Percentiles rank a stretch among this genome's conserved stretches.
Evolutionary conservation across 169 alveolate genomes (phyloP).

Genomic region (Cryptosporidium andersoni): DNA sequence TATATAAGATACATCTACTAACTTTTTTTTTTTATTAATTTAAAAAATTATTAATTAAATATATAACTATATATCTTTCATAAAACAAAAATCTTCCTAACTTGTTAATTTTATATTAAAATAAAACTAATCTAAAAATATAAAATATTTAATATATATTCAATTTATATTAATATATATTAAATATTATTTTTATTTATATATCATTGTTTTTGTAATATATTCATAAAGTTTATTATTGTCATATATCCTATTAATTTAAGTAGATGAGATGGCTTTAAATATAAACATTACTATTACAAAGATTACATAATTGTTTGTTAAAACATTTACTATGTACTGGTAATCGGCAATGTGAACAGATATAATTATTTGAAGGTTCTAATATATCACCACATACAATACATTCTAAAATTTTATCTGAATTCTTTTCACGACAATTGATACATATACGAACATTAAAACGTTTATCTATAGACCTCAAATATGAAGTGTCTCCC

Average conservation of each 20-base stretch:
- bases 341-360: conserved; percentile 43
- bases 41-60: background rate
- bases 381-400: conserved; percentile 16
- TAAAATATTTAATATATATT: background rate
- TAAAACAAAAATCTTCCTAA: background rate
- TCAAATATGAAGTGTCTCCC: conserved; percentile 12
- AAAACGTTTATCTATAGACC: conserved; percentile 12
- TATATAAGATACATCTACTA: no score
- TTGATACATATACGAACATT: conserved; percentile 41
- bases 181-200: background rate
- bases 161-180: background rate
- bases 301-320: conserved; percentile 42
- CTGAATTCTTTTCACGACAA: conserved; percentile 2
- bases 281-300: background rate
- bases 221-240: background rate
- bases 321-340: conserved; percentile 25
- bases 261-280: background rate
- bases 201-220: background rate
- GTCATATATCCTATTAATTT: background rate
- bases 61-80: background rate
- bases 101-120: background rate
- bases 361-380: conserved; percentile 11
- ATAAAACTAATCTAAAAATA: background rate
- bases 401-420: conserved; percentile 7
- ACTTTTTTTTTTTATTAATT: background rate